Base-by-base conservation (phyloP, 2,329 filamentous ascomycete genomes). In the Domatiomyces catenatus region DNA sequence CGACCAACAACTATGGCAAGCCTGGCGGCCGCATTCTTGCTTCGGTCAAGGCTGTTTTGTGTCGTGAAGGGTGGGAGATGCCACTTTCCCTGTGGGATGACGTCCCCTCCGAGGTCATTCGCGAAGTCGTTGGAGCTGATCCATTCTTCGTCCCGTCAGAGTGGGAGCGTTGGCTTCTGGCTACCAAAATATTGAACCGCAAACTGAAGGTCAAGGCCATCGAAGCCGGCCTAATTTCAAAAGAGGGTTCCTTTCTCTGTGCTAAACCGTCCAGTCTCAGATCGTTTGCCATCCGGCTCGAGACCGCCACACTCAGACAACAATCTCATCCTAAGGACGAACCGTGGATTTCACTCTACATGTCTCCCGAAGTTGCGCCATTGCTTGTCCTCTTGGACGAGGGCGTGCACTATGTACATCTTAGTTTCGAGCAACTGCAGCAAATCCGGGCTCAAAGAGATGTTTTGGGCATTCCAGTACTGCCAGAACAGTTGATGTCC, bases 341-440 rank as follows among this genome's bases (percentile, higher is more conserved):
- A 42, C 63, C 66, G 2, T 78, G 73, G 69, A 62, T 75, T 26
- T 63, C 68, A 5, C 63, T 75, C 2, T 78, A 78, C 59, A 75
- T 73, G 0, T 66, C 71, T 44, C 68, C 71, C 0, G 75, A 78
- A 43, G 68, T 79, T 44, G 74, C 75, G 56, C 74, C 75, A 8
- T 63, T 79, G 4, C 62, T 77, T 6, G 74, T 76, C 0, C 63
- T 79, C 1, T 63, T 79, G 3, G 75, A 79, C 51, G 73, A 77
- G 62, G 76, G 75, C 0, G 76, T 79, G 7, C 75, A 79, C 58
- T 79, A 78, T 61, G 67, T 77, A 2, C 76, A 79, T 59, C 69
- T 79, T 57, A 71, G 75, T 36, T 78, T 77, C 53, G 76, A 79
- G 56, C 74, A 77, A 53, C 62, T 79, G 7, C 74, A 78, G 53